Evolutionary conservation across 129 eudicot species (phyloP), one percentile per base, ranked within the genome.

Genomic region (Smallanthus sonchifolius): DNA sequence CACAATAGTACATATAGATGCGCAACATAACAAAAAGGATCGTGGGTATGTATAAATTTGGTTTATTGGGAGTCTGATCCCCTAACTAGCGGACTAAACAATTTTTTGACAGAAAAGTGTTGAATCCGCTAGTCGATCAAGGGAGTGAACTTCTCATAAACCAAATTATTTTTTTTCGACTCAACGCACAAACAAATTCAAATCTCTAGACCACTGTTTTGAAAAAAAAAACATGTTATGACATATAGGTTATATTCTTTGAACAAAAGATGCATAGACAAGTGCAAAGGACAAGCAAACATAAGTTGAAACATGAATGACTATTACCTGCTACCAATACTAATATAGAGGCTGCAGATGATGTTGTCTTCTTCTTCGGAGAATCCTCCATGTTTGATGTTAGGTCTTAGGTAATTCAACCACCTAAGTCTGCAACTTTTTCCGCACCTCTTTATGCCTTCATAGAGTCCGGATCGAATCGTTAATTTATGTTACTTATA

Each of bases 341-440:
- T 91, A 65, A 91, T 91, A 82, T 86, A 91, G 91, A 91, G 97
- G 89, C 79, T 87, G 89, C 94, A 91, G 36, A 91, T 91, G 80
- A 86, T 91, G 75, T 87, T 87, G 88, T 91, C 95, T 86, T 91
- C 97, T 84, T 91, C 97, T 80, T 91, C 97, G 62, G 91, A 85
- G 85, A 91, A 91, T 78, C 97, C 94, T 42, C 97, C 97, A 74
- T 91, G 97, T 67, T 91, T 91, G 70, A 91, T 79, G 62, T 91
- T 86, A 34, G 97, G 97, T 65, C 97, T 80, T 73, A 91, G 70
- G 78, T 91, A 91, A 86, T 91, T 91, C 55, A 91, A 79, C 97
- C 97, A 91, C 75, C 97, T 86, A 11, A 91, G 76, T 61, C 97
- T 87, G 63, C 97, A 91, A 69, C 97, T 92, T 78, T 92, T 92